A percentile compares a stretch with the other conserved stretches of the same genome.
These are phyloP conservation scores for Ophiocytium majus DNA, from an alignment of 352 stramenopile genomes.

Conservation along the genomic window DNA sequence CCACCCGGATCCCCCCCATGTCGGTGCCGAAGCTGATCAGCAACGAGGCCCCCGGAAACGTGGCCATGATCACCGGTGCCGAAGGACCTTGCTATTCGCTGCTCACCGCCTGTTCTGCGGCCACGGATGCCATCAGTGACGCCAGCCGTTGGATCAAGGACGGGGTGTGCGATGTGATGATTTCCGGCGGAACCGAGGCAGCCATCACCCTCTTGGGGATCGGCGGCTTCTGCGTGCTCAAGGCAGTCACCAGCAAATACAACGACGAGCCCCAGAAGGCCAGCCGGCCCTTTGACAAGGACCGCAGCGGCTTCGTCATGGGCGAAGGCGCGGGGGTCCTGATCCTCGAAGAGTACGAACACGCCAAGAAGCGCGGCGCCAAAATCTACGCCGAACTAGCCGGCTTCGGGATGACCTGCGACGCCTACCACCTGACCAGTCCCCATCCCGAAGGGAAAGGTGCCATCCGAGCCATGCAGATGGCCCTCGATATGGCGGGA, in stretches of 20 bases:
- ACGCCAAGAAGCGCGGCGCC: conserved; percentile 90
- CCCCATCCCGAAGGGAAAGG: conserved; percentile 70
- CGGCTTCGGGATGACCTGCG: conserved; percentile 91
- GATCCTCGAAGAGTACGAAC: conserved; percentile 69
- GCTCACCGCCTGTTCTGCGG: conserved; percentile 91
- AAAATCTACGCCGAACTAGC: conserved; percentile 91
- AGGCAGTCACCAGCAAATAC: conserved; percentile 70
- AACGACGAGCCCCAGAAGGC: conserved; percentile 77
- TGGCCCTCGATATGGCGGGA: conserved; percentile 30
- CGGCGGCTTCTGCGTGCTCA: conserved; percentile 83
- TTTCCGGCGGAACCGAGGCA: conserved; percentile 71
- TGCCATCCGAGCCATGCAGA: conserved; percentile 65
- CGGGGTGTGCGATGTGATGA: conserved; percentile 56
- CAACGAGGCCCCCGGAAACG: conserved; percentile 72
- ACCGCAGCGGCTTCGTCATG: conserved; percentile 97
- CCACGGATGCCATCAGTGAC: conserved; percentile 94
- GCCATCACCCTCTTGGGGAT: conserved; percentile 92
- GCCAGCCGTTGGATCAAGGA: conserved; percentile 53
- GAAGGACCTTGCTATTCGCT: conserved; percentile 92
- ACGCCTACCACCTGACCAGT: conserved; percentile 90
- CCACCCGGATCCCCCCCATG: conserved; percentile 65
- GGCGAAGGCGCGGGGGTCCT: conserved; percentile 79
- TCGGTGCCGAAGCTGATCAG: conserved; percentile 74
- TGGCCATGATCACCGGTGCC: conserved; percentile 71
- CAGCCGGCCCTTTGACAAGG: conserved; percentile 90